Evolutionary conservation across 345 rosid genomes (phyloP).

Genomic region (Murraya paniculata): DNA sequence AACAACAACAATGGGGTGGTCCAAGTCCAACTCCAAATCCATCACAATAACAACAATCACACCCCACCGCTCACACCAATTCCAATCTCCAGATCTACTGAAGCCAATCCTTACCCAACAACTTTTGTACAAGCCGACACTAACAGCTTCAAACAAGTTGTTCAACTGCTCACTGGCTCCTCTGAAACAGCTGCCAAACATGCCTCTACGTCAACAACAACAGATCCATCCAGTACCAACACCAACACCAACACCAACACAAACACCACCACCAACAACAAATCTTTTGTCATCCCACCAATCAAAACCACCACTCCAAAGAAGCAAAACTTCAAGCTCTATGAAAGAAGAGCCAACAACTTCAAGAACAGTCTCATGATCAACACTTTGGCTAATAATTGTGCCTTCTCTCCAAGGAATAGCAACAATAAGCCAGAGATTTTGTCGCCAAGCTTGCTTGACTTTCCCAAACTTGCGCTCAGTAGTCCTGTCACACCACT

Average conservation of each 20-base stretch:
- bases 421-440: slow-evolving; percentile 40
- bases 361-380: slow-evolving; percentile 83
- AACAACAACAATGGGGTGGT: slow-evolving; percentile 15
- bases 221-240: slow-evolving; percentile 31
- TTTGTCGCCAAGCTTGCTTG: slow-evolving; percentile 89
- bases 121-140: slow-evolving; percentile 95
- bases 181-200: slow-evolving; percentile 60
- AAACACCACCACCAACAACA: slow-evolving; percentile 22
- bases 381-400: slow-evolving; percentile 49
- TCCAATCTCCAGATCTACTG: slow-evolving; percentile 73
- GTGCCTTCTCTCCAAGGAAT: slow-evolving; percentile 62
- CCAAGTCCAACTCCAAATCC: slow-evolving; percentile 24
- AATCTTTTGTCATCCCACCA: slow-evolving; percentile 63
- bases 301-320: slow-evolving; percentile 54
- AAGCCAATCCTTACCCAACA: slow-evolving; percentile 90
- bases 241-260: slow-evolving; percentile 20
- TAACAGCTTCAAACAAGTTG: slow-evolving; percentile 85
- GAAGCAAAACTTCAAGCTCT: slow-evolving; percentile 75
- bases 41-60: slow-evolving; percentile 2
- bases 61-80: slow-evolving; percentile 46
- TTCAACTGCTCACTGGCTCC: slow-evolving; percentile 91
- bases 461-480: slow-evolving; percentile 82
- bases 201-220: slow-evolving; percentile 39
- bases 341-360: slow-evolving; percentile 82
- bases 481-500: slow-evolving; percentile 87